Percentiles rank a stretch among this genome's conserved stretches.
These are phyloP conservation scores for Penicillium sp. DNA, from an alignment of 2,329 filamentous ascomycete species.

Conservation along the genomic window DNA sequence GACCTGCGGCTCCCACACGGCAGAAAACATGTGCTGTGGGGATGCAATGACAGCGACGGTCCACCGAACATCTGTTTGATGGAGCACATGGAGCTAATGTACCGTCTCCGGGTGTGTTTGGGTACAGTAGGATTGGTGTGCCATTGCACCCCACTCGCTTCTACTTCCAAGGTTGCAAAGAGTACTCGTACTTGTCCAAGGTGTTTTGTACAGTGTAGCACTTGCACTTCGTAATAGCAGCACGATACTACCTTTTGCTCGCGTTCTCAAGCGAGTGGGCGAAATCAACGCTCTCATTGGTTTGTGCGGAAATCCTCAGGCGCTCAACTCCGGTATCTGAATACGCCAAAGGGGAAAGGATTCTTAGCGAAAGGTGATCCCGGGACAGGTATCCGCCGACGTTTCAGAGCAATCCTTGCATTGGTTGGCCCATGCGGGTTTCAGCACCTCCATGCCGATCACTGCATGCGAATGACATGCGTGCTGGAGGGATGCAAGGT, in stretches of 20 bases:
- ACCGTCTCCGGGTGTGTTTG: too few species aligned
- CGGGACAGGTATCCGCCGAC: slow-evolving; percentile 19
- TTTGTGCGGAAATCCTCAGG: not conserved
- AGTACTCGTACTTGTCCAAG: not conserved
- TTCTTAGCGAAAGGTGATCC: not conserved
- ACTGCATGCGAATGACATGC: slow-evolving; percentile 6
- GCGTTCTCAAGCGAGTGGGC: not conserved
- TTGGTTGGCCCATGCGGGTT: slow-evolving; percentile 16
- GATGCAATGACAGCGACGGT: slow-evolving; percentile 3
- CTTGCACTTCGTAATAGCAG: too few species aligned
- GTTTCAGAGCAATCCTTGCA: slow-evolving; percentile 26
- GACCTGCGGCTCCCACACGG: not conserved
- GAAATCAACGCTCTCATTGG: slow-evolving; percentile 3
- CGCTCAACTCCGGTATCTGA: slow-evolving; percentile 2
- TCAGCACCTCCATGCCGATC: slow-evolving; percentile 22
- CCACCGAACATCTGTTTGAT: slow-evolving; percentile 11
- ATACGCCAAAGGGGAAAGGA: not conserved
- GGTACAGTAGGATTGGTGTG: too few species aligned
- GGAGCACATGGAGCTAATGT: not conserved
- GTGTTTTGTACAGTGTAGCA: too few species aligned
- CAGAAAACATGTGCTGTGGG: not conserved
- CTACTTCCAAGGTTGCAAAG: too few species aligned
- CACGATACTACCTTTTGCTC: too few species aligned
- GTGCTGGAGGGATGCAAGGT: slow-evolving; percentile 8
- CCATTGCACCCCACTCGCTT: too few species aligned